Evolutionary conservation across 805 yeast species (phyloP).

Genomic region (Metschnikowia bowlesiae): DNA sequence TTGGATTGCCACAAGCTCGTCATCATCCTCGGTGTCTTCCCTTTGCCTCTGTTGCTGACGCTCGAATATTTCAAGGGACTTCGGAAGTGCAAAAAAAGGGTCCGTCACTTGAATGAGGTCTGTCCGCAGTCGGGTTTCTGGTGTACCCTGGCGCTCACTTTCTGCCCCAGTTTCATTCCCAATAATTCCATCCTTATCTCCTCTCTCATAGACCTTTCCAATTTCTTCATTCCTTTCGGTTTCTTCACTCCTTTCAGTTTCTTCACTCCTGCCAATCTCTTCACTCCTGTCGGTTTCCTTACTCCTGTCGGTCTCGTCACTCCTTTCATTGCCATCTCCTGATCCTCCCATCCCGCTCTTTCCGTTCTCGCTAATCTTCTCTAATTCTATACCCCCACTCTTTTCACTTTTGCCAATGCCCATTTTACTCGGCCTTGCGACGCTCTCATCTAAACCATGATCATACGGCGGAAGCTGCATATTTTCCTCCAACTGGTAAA

Average conservation of each 20-base stretch:
- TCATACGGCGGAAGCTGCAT: slow-evolving; percentile 67
- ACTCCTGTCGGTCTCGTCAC: not conserved
- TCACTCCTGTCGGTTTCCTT: not conserved
- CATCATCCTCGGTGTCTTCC: slow-evolving; percentile 20
- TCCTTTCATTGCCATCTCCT: not conserved
- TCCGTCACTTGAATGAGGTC: slow-evolving; percentile 51
- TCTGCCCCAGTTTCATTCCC: slow-evolving; percentile 6
- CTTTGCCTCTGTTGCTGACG: slow-evolving; percentile 20
- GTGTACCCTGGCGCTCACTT: slow-evolving; percentile 15
- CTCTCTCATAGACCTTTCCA: not conserved
- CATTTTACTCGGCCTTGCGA: slow-evolving; percentile 12
- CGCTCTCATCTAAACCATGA: slow-evolving; percentile 46
- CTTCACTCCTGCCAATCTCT: not conserved
- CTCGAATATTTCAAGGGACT: slow-evolving; percentile 31
- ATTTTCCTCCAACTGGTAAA: slow-evolving; percentile 56
- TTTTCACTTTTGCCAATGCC: not conserved
- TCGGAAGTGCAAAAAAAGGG: slow-evolving; percentile 56
- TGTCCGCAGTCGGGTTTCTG: slow-evolving; percentile 30
- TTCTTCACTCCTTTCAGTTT: not conserved
- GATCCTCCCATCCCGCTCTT: not conserved
- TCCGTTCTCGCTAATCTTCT: not conserved
- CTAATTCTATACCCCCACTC: not conserved
- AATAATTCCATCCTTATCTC: not conserved
- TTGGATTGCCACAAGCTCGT: slow-evolving; percentile 55
- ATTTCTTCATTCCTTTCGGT: slow-evolving; percentile 7